Evolutionary conservation across 202 grass and related monocot genomes (phyloP), one percentile per base, ranked within the genome.

Genomic region (Bolboschoenoplectus hybrid): DNA sequence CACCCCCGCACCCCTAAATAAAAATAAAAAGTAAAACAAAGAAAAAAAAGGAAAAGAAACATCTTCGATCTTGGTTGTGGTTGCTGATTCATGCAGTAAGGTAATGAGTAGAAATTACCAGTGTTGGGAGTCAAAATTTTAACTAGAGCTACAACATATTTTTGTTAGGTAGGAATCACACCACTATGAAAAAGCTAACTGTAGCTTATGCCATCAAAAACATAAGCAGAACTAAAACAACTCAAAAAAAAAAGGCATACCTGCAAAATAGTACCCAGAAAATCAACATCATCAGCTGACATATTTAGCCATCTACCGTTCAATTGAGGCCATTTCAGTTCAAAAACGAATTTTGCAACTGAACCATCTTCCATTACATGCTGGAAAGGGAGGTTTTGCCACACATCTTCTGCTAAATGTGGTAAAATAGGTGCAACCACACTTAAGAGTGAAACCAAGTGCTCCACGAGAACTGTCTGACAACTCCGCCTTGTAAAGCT

Each of bases 351-450:
- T 70, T 92, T 85, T 7, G 90, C 90, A 72, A 71, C 16, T 53
- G 90, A 91, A 88, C 93, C 96, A 86, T 95, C 96, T 87, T 90
- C 88, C 86, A 92, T 86, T 35, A 63, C 87, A 81, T 95, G 84
- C 69, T 92, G 50, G 86, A 95, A 98, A 68, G 96, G 96, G 78
- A 98, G 88, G 58, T 95, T 95, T 86, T 98, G 96, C 96, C 96
- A 95, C 14, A 95, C 85, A 94, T 98, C 96, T 82, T 98, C 96
- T 85, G 96, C 93, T 78, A 98, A 86, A 74, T 98, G 96, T n/a
- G 96, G 96, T 86, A 98, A 92, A 85, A 98, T 95, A 36, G 96
- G 96, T 60, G 96, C 90, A 88, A 98, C 92, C 57, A 92, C 90
- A 85, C 90, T 94, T 83, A 95, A 89, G 75, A 98, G 89, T 49